Evolutionary conservation across 257 asterid species (phyloP), one percentile per base, ranked within the genome.

Genomic region (Solanum tarijense): DNA sequence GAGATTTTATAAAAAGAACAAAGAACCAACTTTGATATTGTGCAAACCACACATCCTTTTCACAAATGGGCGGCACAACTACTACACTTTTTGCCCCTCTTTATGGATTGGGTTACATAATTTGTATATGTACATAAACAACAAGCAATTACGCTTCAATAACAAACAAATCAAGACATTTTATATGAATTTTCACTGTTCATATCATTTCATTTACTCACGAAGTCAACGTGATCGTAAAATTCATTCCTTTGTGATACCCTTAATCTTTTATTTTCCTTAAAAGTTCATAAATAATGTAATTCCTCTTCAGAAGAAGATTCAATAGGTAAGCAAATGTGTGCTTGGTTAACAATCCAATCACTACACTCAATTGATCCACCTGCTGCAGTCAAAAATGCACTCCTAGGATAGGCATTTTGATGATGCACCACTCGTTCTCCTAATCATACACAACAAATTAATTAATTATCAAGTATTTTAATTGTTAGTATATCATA

Each of bases 291-390:
- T 20, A 7, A 32, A 39, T 69, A 84, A 75, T 23, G 87, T 18
- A 88, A 41, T 73, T 86, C 90, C 5, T 83, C 88, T 20, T 87
- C 91, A 0, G 91, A 83, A 41, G 92, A 89, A 34, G 91, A 91
- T 29, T 88, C 88, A 25, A 21, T 12, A 4, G 91, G 88, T 20
- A 36, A 81, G 86, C 82, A 62, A 2, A 89, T 62, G 39, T 89
- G 41, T 36, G 62, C 25, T 6, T 83, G 41, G 20, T 86, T 81
- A 12, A 62, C 43, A 10, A 23, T 16, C 92, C 92, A 91, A 14
- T 83, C 55, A 58, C 9, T 20, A 21, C 60, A 85, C 60, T 86
- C 84, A n/a, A 78, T 86, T 29, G 68, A 84, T 69, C 90, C 91
- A 68, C 25, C 25, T 34, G 82, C 86, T 74, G 52, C 89, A 10